Base-by-base conservation (phyloP, 2,329 filamentous ascomycete species). In the Calonectria montana region DNA sequence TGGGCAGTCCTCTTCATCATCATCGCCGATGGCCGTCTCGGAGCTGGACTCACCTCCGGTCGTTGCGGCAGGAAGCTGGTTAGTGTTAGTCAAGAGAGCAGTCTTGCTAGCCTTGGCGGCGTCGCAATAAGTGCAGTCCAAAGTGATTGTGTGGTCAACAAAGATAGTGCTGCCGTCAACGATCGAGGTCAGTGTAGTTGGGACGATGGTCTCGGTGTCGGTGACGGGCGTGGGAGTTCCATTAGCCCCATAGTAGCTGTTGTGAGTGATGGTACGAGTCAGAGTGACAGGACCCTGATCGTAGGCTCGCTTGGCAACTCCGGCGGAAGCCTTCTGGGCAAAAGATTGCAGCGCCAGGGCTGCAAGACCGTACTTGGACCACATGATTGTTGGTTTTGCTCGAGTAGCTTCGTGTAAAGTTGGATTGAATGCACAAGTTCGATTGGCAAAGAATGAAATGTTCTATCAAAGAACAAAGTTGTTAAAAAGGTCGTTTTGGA, bases 401-500 rank as follows among this genome's bases (percentile, higher is more conserved):
- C 53, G 53, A 59, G 74, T 77, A 71, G 73, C 67, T 73, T 69
- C 71, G 68, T 72, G 55, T 45, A 62, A 74, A 76, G 50, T 59
- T 59, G 53, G 53, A 39, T 59, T 59, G 53, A 59, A 59, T 25
- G 35, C 53, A 59, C 23, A 35, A 3, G 53, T 59, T 39, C 7
- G 53, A 25, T 59, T 39, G 12, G 53, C 53, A 59, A 59, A 25
- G 74, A 79, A 70, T 72, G 75, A 69, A 77, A 67, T 53, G 63
- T 73, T 79, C 77, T 79, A 73, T 79, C 77, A 79, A 79, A 79
- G 77, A 79, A 76, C 61, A 68, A 73, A 55, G 48, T 43, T 69
- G 45, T 61, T 27, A 39, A 77, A 76, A 72, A 68, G 62, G 55
- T 70, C 62, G 35, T 53, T 53, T 75, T 65, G 39, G 67, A 78